phyloP scores from a whole-genome alignment of 1,284 basidiomycete species.

The Ustilago shanxiensis region DNA sequence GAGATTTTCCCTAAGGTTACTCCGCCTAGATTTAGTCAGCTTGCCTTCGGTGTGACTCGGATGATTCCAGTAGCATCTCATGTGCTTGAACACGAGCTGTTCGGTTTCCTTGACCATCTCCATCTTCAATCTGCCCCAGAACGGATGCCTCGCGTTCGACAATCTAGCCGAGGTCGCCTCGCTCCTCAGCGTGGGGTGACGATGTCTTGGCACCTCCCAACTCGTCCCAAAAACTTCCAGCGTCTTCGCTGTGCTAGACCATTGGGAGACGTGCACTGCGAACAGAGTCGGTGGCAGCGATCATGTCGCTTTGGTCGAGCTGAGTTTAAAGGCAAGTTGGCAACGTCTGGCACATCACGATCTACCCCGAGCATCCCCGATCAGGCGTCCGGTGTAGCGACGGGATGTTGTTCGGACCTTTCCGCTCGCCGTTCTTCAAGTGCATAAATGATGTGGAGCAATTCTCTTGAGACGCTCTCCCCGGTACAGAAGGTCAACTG shows the following conservation, averaged over 20 bases:
- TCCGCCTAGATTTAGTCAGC: no score
- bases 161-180: constrained; percentile 15
- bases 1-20: no score
- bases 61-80: no score
- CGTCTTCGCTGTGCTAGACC: constrained; percentile 5
- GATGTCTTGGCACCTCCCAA: constrained; percentile 1
- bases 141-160: no score
- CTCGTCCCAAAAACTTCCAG: constrained; percentile 1
- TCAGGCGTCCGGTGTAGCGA: neutral
- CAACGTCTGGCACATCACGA: neutral
- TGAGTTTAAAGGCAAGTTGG: neutral
- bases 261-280: no score
- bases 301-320: no score
- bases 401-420: neutral
- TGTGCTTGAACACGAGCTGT: no score
- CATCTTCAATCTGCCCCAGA: neutral
- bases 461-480: neutral
- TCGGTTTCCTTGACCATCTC: neutral
- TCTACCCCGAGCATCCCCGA: neutral
- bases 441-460: neutral
- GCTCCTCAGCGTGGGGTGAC: constrained; percentile 6
- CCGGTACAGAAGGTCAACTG: neutral
- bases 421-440: neutral
- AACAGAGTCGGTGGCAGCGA: no score
- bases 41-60: no score